Percentiles rank a stretch among this genome's conserved stretches.
Conservation (phyloP, 139 green algal genomes). For the Tetraselmis chui region DNA sequence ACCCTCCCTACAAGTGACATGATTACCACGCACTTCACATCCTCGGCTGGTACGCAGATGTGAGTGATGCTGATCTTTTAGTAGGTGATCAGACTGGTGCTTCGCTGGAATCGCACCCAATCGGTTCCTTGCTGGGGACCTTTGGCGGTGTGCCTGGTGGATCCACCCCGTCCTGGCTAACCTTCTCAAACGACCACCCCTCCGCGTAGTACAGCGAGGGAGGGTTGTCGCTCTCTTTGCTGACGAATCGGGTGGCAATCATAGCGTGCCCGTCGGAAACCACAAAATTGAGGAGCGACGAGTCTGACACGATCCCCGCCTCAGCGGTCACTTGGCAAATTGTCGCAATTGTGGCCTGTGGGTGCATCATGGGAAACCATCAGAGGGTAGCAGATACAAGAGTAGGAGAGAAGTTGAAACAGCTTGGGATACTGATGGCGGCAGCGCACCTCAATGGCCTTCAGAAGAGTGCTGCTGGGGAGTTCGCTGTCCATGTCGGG, state of each 20-base stretch:
- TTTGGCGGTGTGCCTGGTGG: background rate
- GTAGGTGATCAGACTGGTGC: too few relatives aligned
- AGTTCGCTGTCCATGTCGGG: slow-evolving; percentile 51
- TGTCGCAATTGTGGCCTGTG: slow-evolving; percentile 45
- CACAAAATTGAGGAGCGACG: slow-evolving; percentile 87
- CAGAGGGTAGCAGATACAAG: too few relatives aligned
- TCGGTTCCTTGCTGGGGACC: background rate
- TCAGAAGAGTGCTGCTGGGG: slow-evolving; percentile 61
- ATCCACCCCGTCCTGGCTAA: background rate
- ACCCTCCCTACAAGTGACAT: too few relatives aligned
- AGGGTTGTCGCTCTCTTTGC: slow-evolving; percentile 27
- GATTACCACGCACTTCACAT: too few relatives aligned
- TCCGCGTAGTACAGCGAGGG: slow-evolving; percentile 90
- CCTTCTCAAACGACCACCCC: slow-evolving; percentile 34
- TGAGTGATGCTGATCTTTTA: too few relatives aligned
- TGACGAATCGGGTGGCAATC: slow-evolving; percentile 80
- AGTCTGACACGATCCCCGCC: slow-evolving; percentile 36
- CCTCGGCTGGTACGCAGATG: too few relatives aligned
- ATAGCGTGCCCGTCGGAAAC: slow-evolving; percentile 78
- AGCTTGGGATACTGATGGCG: too few relatives aligned
- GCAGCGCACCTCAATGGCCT: slow-evolving; percentile 59
- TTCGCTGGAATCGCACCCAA: too few relatives aligned
- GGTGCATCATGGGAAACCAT: background rate
- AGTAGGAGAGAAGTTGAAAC: too few relatives aligned
- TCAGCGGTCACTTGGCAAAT: slow-evolving; percentile 21